phyloP scores from a whole-genome alignment of 352 stramenopile genomes.

The Phytopythium sindhum region DNA sequence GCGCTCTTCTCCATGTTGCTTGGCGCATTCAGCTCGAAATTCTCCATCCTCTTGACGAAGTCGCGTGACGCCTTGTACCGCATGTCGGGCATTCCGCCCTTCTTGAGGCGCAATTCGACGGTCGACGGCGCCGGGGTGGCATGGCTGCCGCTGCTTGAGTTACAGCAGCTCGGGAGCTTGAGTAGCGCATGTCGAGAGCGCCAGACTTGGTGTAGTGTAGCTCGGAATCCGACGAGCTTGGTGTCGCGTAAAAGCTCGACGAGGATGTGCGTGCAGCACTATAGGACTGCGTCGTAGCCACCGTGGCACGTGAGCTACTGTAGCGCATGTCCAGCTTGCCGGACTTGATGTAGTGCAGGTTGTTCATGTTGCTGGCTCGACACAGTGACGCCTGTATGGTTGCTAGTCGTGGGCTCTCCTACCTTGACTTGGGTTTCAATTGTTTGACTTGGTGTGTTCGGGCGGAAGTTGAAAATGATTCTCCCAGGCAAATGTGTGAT shows the following conservation, averaged over 20 bases:
- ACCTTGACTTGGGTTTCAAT: not conserved
- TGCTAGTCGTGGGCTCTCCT: not conserved
- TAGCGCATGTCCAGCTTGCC: constrained; percentile 12
- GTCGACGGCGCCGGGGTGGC: not conserved
- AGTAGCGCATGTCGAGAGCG: constrained; percentile 21
- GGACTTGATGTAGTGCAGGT: constrained; percentile 15
- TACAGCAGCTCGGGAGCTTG: constrained; percentile 6
- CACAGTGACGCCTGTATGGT: no score
- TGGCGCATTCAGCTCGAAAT: constrained; percentile 11
- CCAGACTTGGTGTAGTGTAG: constrained; percentile 26
- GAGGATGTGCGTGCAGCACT: not conserved
- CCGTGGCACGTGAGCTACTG: constrained; percentile 5
- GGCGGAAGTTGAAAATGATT: not conserved
- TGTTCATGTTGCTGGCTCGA: constrained; percentile 2
- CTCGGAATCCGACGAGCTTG: not conserved
- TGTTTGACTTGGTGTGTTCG: not conserved
- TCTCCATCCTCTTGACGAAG: constrained; percentile 18
- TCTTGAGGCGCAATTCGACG: constrained; percentile 11
- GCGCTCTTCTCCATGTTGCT: constrained; percentile 7
- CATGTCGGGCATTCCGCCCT: constrained; percentile 9
- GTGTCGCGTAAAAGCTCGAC: not conserved
- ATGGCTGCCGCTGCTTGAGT: constrained; percentile 2
- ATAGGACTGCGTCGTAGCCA: not conserved
- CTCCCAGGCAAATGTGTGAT: no score
- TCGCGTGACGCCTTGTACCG: constrained; percentile 10